These are phyloP conservation scores for Emiliania huxleyi DNA, from an alignment of 78 protist species.

Conservation along the genomic window DNA sequence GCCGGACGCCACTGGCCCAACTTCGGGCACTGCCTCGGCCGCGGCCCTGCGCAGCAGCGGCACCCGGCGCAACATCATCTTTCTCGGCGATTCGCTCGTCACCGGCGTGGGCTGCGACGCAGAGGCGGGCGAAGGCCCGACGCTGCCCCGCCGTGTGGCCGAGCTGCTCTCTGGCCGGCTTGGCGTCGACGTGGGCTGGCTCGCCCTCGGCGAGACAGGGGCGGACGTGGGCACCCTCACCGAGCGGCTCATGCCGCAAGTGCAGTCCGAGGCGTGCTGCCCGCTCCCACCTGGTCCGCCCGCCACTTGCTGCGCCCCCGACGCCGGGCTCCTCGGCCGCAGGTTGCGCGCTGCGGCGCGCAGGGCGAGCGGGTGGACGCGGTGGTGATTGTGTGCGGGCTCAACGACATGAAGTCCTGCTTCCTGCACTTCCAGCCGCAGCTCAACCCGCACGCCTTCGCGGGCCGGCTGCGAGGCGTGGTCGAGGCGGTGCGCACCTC, in stretches of 20 bases:
- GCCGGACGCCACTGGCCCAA: background rate
- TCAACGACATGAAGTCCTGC: background rate
- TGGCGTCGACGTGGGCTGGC: background rate
- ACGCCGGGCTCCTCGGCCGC: no score
- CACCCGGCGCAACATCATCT: background rate
- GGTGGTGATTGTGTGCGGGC: background rate
- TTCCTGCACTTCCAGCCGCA: background rate
- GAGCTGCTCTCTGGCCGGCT: background rate
- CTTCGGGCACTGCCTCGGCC: background rate
- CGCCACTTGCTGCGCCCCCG: background rate
- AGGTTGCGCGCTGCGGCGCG: background rate
- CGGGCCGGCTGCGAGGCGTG: background rate
- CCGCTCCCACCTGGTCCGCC: no score
- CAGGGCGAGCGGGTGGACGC: background rate
- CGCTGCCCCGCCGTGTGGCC: background rate
- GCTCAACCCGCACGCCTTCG: background rate
- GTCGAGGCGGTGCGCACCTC: background rate
- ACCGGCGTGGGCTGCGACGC: background rate
- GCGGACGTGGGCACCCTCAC: background rate
- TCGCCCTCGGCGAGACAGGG: background rate
- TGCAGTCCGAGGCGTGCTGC: no score
- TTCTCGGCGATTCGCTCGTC: background rate
- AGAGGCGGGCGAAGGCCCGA: background rate
- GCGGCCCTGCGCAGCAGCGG: no score
- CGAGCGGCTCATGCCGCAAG: background rate